Evolutionary conservation across 495 filamentous ascomycete species (phyloP), one percentile per base, ranked within the genome.

Genomic region (Trypethelium eluteriae): DNA sequence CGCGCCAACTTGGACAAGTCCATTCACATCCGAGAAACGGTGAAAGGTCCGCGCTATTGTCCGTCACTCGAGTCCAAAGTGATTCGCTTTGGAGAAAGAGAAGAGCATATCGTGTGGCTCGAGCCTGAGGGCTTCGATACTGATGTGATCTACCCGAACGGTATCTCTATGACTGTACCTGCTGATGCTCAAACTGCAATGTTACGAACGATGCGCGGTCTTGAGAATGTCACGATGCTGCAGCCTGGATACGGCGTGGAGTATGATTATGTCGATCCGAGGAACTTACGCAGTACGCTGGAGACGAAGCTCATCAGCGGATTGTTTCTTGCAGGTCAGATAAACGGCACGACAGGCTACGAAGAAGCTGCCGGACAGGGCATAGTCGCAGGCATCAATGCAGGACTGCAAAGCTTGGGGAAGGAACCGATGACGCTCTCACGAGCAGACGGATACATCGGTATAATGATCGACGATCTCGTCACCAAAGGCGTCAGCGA

Each of bases 391-490:
- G 94, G 94, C 44, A 91, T 89, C 69, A 98, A 98, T 73, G 94
- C 94, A 6, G 95, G 95, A 1, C 82, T 96, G 25, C 83, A 87
- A 12, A 84, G 93, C 0, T 86, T 86, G 66, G 80, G 80, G 32
- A 86, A 88, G 16, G 73, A 76, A 3, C 81, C 85, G 0, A 77
- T 96, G 67, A 82, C 82, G 2, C 81, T 98, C 18, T 85, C 83
- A n/a, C 82, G 94, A 66, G 87, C 88, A 12, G 94, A 98, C 76
- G 91, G 89, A 16, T 98, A 97, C 74, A 97, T 98, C 74, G 94
- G 94, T 63, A 88, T 98, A 78, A 96, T 98, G 94, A 94, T 98
- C 75, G 94, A 98, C 77, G 94, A 98, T 75, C 86, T 98, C 56
- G 87, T 96, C 76, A 98, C 94, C 39, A 98, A 97, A 77, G 94